These are phyloP conservation scores for Bryoerythrophyllum caledonicum DNA, from an alignment of 225 moss, liverwort and hornwort genomes.

Conservation along the genomic window DNA sequence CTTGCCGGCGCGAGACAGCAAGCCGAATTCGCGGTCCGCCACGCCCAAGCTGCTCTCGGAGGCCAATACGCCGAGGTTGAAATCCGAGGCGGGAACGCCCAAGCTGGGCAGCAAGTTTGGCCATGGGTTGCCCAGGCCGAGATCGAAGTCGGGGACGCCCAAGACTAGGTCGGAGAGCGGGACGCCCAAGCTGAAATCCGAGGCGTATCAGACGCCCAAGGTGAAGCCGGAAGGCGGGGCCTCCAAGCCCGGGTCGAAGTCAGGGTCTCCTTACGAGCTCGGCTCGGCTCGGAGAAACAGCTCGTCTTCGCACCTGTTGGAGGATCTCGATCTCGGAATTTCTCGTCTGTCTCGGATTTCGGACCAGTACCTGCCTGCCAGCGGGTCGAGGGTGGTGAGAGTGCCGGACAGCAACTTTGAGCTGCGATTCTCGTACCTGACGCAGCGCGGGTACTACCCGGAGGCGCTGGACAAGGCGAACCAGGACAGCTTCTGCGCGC, in stretches of 20 bases:
- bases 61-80: slow-evolving; percentile 37
- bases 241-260: slow-evolving; percentile 31
- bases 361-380: slow-evolving; percentile 69
- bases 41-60: slow-evolving; percentile 43
- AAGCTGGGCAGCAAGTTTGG: slow-evolving; percentile 24
- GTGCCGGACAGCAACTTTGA: slow-evolving; percentile 59
- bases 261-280: slow-evolving; percentile 31
- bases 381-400: slow-evolving; percentile 66
- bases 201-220: too few species aligned
- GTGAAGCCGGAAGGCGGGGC: slow-evolving; percentile 17
- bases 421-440: slow-evolving; percentile 83
- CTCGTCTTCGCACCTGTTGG: slow-evolving; percentile 17
- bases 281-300: slow-evolving; percentile 34
- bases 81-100: slow-evolving; percentile 31
- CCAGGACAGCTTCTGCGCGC: slow-evolving; percentile 90
- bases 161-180: slow-evolving; percentile 20
- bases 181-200: slow-evolving; percentile 44
- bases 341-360: slow-evolving; percentile 75
- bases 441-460: slow-evolving; percentile 95
- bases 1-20: slow-evolving; percentile 42
- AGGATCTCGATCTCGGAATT: slow-evolving; percentile 60
- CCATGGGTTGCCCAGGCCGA: slow-evolving; percentile 31
- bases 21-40: slow-evolving; percentile 37
- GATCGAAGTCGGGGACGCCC: slow-evolving; percentile 40
- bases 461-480: slow-evolving; percentile 94